phyloP scores from a whole-genome alignment of 306 rosid species.

The Pueraria montana region DNA sequence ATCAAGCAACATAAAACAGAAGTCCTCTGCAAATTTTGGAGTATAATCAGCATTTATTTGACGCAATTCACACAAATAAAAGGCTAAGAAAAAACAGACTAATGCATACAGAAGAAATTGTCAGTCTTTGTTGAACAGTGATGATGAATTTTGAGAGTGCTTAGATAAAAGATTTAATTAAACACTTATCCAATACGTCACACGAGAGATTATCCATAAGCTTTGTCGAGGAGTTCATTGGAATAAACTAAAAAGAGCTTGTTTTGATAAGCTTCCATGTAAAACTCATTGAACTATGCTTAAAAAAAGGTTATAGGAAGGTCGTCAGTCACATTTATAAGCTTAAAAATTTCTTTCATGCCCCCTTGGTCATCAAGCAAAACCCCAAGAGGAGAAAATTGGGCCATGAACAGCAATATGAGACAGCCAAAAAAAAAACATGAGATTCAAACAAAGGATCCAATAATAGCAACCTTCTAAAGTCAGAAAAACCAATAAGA shows the following conservation, averaged over 20 bases:
- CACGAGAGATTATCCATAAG: not conserved
- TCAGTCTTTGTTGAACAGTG: not conserved
- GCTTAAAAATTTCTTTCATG: too few relatives aligned
- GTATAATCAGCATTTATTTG: slow-evolving; percentile 6
- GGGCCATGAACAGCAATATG: too few relatives aligned
- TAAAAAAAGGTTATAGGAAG: too few relatives aligned
- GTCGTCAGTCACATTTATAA: too few relatives aligned
- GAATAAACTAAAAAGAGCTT: not conserved
- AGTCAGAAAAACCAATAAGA: too few relatives aligned
- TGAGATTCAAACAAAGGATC: too few relatives aligned
- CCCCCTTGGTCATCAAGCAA: too few relatives aligned
- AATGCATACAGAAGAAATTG: not conserved
- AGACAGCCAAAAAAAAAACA: too few relatives aligned
- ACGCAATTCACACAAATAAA: slow-evolving; percentile 19
- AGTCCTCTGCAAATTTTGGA: slow-evolving; percentile 52
- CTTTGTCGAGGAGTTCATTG: not conserved
- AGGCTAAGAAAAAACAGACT: not conserved
- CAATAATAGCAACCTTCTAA: too few relatives aligned
- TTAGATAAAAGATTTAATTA: not conserved
- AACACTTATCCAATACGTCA: not conserved
- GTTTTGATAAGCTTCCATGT: too few relatives aligned
- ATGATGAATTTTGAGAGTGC: not conserved
- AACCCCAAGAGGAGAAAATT: too few relatives aligned
- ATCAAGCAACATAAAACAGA: slow-evolving; percentile 65
- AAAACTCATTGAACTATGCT: too few relatives aligned